Evolutionary conservation across 164 flowering plant genomes (phyloP), one percentile per base, ranked within the genome.

Genomic region (Annona squamosa): DNA sequence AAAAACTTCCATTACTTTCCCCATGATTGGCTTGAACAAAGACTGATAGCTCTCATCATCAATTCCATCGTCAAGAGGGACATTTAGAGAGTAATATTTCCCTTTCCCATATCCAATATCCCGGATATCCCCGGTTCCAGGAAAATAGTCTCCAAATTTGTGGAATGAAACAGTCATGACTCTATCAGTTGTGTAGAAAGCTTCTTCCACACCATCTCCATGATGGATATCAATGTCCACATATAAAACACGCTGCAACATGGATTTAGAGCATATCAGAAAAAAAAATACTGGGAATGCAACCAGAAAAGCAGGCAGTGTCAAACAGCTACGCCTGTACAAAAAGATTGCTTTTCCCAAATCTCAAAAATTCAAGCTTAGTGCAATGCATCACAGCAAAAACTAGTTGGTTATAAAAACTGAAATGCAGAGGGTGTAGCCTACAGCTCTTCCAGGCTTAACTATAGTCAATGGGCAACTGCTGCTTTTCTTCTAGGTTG

Each of bases 1-100:
- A 69, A 84, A 90, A 70, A 88, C 75, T 80, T 90, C 94, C 92
- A 90, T 90, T 43, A 90, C 94, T 79, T 88, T 88, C 26, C 85
- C 86, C 4, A 90, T 84, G 67, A 90, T 82, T 19, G 94, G 94
- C 59, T 88, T 84, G 73, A 86, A 86, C 65, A 86, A 76, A 63
- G 75, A 81, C 68, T 84, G 87, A 73, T 84, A 86, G 78, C 87
- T 84, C 76, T 84, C 86, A 67, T 86, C 89, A 80, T 86, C 89
- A 67, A 86, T 86, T 26, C 87, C 89, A 74, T 86, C 89, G 77
- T 84, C 85, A 13, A 86, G 75, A 63, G 87, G 89, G 69, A 86
- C 89, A 77, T 86, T 86, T 19, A 86, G 82, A 12, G 87, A 84
- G 79, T 86, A 86, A 69, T 86, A 86, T 71, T 86, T 86, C 57